These are phyloP conservation scores for Leccinum pachyderme DNA, from an alignment of 1,284 basidiomycete genomes.

Conservation along the genomic window DNA sequence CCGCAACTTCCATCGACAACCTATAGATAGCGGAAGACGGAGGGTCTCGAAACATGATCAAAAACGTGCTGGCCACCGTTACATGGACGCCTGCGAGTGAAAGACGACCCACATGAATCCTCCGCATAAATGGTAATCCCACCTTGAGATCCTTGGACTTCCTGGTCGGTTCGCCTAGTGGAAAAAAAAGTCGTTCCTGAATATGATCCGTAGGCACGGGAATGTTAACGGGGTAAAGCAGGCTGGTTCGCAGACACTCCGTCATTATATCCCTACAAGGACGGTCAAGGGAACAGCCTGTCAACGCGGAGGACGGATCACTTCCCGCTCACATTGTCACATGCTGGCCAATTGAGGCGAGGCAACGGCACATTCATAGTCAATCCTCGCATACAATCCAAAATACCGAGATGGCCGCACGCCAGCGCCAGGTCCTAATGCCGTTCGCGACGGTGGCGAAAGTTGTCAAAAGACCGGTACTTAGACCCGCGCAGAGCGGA, in stretches of 20 bases:
- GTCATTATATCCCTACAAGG: background rate
- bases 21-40: background rate
- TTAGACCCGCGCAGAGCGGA: slow-evolving; percentile 10
- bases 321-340: background rate
- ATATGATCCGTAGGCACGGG: slow-evolving; percentile 18
- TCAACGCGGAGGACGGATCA: background rate
- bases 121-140: background rate
- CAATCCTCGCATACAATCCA: slow-evolving; percentile 1
- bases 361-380: slow-evolving; percentile 1
- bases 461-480: slow-evolving; percentile 5
- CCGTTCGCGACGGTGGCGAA: slow-evolving; percentile 1
- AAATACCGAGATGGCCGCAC: background rate
- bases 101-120: background rate
- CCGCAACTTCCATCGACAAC: background rate
- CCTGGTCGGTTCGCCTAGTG: background rate
- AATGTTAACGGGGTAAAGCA: background rate
- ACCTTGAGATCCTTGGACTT: background rate
- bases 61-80: slow-evolving; percentile 9
- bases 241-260: background rate
- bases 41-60: background rate
- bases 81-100: slow-evolving; percentile 8
- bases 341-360: background rate
- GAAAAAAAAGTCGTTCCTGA: slow-evolving; percentile 6
- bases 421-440: slow-evolving; percentile 1
- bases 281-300: background rate